These are phyloP conservation scores for Populus hybrid DNA, from an alignment of 441 rosid species.

Conservation along the genomic window DNA sequence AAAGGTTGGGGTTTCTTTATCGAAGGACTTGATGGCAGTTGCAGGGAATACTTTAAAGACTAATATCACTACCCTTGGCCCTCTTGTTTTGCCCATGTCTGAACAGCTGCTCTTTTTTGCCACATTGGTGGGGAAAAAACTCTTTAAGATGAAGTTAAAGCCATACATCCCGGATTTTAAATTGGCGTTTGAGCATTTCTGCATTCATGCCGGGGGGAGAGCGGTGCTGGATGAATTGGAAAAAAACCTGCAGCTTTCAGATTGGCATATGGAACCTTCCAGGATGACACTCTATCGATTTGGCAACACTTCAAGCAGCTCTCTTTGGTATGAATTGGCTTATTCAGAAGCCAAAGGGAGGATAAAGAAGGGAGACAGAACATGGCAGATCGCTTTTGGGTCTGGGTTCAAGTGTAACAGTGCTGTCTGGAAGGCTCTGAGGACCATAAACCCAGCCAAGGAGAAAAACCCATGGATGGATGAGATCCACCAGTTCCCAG, in stretches of 20 bases:
- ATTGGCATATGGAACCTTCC: conserved; percentile 77
- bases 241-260: conserved; percentile 62
- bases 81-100: conserved; percentile 63
- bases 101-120: conserved; percentile 65
- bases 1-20: conserved; percentile 59
- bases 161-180: conserved; percentile 76
- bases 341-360: conserved; percentile 67
- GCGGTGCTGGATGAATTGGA: conserved; percentile 73
- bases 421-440: conserved; percentile 67
- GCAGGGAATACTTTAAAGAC: conserved; percentile 79
- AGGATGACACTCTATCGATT: conserved; percentile 73
- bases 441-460: conserved; percentile 34
- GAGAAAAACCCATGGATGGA: conserved; percentile 46
- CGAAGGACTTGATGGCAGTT: conserved; percentile 63
- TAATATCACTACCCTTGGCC: conserved; percentile 70
- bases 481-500: conserved; percentile 43
- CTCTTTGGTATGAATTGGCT: conserved; percentile 79
- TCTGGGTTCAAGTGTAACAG: conserved; percentile 83
- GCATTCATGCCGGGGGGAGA: conserved; percentile 81
- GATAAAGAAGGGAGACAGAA: conserved; percentile 57
- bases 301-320: conserved; percentile 78
- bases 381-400: conserved; percentile 88
- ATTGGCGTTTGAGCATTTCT: conserved; percentile 69
- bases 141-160: conserved; percentile 49
- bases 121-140: conserved; percentile 45